These are phyloP conservation scores for Leccinum solheimii DNA, from an alignment of 1,284 basidiomycete species.

Conservation along the genomic window DNA sequence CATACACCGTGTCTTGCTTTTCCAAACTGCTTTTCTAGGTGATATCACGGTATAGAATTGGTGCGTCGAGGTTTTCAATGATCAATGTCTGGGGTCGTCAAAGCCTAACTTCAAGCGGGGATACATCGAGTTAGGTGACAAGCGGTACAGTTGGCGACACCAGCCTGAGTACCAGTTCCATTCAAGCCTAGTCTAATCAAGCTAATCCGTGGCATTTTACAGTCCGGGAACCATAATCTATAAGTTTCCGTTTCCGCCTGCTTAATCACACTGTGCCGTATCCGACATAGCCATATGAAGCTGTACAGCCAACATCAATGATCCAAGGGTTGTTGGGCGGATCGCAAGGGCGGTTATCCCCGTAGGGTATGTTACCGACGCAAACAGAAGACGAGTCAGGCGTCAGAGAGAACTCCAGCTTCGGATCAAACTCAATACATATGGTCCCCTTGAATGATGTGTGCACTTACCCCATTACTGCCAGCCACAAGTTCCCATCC, in stretches of 20 bases:
- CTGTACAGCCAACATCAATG: conserved; percentile 7
- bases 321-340: conserved; percentile 21
- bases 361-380: conserved; percentile 1
- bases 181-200: neutral
- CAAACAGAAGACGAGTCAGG: conserved; percentile 15
- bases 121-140: neutral
- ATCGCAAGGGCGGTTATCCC: conserved; percentile 12
- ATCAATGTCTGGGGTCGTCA: neutral
- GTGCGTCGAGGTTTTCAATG: neutral
- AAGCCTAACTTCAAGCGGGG: neutral
- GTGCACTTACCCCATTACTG: neutral
- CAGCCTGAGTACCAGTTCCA: neutral
- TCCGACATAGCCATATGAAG: conserved; percentile 19
- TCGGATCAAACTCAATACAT: neutral
- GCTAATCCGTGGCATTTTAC: neutral
- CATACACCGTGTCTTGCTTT: neutral
- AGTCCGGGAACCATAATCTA: neutral
- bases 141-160: neutral
- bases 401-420: conserved; percentile 3
- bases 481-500: neutral
- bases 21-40: neutral
- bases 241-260: neutral
- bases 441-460: neutral
- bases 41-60: neutral
- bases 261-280: neutral